Evolutionary conservation across 495 filamentous ascomycete species (phyloP), one percentile per base, ranked within the genome.

Genomic region (Penicilliopsis zonata): DNA sequence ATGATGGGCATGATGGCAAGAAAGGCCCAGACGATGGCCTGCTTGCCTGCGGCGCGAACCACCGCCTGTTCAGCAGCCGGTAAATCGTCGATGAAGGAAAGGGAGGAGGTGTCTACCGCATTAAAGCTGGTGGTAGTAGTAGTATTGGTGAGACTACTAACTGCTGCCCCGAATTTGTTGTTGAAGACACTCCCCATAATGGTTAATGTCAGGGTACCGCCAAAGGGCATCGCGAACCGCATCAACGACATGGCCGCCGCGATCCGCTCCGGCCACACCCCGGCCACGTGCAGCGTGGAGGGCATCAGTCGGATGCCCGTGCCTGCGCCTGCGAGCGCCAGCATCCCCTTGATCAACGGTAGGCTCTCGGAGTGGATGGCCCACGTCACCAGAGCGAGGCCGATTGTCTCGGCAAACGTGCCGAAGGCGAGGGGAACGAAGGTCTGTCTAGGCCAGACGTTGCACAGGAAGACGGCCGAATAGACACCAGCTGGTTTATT

Each of bases 141-240:
- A n/a, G n/a, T 23, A 13, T 16, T 13, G 5, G 24, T 10, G 30
- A 46, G 33, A 6, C 35, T 22, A 8, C 34, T 28, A 28, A 39
- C 35, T 12, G 35, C 18, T 13, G 49, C 28, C 14, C 32, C 34
- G 28, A 53, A 47, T 18, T 57, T 65, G 47, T 77, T 77, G 35
- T 72, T 71, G 45, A 78, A 76, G 1, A 78, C 70, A 18, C 59
- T 64, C 4, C 68, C 57, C 70, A 78, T 76, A 27, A 78, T 59
- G 0, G 73, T 74, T 16, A 75, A 49, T 3, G 55, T 61, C 9
- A 78, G 38, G 0, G 73, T 69, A 16, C 74, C 73, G 16, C 75
- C 75, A 35, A 80, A 69, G 0, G 67, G 66, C 17, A 59, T 33
- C 3, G 65, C 57, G 28, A 76, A 70, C 0, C 53, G 38, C 40